Base-by-base conservation (phyloP, 1,139 yeast genomes). In the Lodderomyces pseudojiufengensis region DNA sequence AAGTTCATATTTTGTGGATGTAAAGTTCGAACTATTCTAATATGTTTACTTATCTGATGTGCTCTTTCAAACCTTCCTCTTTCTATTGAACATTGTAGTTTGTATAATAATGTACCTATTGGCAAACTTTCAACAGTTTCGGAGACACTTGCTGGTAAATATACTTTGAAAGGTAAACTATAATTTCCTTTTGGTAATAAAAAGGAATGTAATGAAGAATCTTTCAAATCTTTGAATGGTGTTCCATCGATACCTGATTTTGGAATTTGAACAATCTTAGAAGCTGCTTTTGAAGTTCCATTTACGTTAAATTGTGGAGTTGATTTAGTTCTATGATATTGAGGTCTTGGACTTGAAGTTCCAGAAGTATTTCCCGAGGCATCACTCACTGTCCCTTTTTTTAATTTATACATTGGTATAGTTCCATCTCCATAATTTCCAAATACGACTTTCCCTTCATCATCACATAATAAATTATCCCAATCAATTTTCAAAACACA, bases 51-150 rank as follows among this genome's bases (percentile, higher is more conserved):
- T 21, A 53, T 56, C 12, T 48, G 45, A 29, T 76, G 55, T 0
- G 66, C 40, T 65, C 71, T 54, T 73, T 68, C 59, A 65, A 64
- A 61, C 57, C 68, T 49, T 27, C 78, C 76, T 32, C 80, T 61
- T 43, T 78, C 84, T n/a, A 79, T 61, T 11, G 61, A 58, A 35
- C 80, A 71, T 44, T 70, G 75, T 40, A 81, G 57, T 36, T 69
- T 68, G 54, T 83, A 82, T 9, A 78, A 56, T 4, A 81, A 54
- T 7, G 75, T 70, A 1, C 81, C 85, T 29, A 76, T 69, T 32
- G 65, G 39, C 33, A 81, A 57, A 0, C 87, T 86, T 54, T 82
- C 90, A 0, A 82, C 72, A 0, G 88, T 77, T 45, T 81, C 90
- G 2, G 82, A 73, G 1, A 77, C 54, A 45, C 75, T 75, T 2